These are phyloP conservation scores for Cucurbita argyrosperma DNA, from an alignment of 306 rosid genomes.

Conservation along the genomic window DNA sequence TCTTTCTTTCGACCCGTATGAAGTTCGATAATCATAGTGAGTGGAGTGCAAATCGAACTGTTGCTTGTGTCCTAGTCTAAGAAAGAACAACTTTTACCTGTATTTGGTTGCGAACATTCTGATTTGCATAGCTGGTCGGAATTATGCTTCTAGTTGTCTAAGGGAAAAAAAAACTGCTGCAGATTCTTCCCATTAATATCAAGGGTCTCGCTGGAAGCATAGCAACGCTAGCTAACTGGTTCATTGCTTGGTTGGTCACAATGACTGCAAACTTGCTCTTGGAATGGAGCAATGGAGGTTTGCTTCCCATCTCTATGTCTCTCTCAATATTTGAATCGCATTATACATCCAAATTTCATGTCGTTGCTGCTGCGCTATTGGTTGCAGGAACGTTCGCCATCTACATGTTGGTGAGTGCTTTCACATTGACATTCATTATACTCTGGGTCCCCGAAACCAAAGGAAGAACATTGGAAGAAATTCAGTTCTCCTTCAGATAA, in stretches of 20 bases:
- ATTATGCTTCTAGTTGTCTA: neutral
- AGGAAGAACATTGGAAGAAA: conserved; percentile 81
- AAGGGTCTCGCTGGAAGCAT: conserved; percentile 72
- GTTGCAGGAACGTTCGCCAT: conserved; percentile 51
- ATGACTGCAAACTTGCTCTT: conserved; percentile 75
- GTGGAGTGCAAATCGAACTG: neutral
- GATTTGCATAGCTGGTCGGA: neutral
- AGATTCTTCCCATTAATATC: conserved; percentile 69
- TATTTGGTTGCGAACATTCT: neutral
- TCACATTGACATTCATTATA: conserved; percentile 34
- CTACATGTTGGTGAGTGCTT: conserved; percentile 37
- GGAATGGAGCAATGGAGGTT: conserved; percentile 64
- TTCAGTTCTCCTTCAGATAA: conserved; percentile 58
- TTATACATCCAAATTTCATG: neutral
- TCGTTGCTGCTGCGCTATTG: neutral
- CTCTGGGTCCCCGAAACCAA: conserved; percentile 75
- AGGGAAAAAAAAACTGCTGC: conserved; percentile 2
- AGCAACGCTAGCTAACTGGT: conserved; percentile 67
- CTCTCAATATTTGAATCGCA: neutral
- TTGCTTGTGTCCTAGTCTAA: neutral
- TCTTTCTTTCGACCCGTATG: neutral
- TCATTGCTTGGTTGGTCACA: conserved; percentile 39
- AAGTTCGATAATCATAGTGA: too few relatives aligned
- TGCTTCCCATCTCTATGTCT: neutral
- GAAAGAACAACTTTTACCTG: neutral